Conservation (phyloP, 2,329 filamentous ascomycete species). For the Zasmidium citrigriseum region DNA sequence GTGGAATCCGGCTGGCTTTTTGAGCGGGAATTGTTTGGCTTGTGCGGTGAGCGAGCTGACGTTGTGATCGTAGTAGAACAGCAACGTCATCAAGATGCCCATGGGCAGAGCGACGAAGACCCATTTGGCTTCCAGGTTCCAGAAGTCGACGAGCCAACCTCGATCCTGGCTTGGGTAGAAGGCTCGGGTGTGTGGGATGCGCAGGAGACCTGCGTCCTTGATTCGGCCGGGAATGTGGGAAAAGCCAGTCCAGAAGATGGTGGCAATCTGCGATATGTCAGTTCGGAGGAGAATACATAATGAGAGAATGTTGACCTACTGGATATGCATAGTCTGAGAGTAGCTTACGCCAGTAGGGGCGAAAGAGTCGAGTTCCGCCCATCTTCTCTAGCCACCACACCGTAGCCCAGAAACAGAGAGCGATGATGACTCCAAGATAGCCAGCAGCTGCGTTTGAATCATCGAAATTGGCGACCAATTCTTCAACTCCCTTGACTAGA, state of each 20-base stretch:
- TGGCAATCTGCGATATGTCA: constrained; percentile 40
- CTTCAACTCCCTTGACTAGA: constrained; percentile 58
- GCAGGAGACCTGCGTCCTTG: constrained; percentile 42
- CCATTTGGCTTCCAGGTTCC: constrained; percentile 54
- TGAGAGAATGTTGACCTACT: constrained; percentile 33
- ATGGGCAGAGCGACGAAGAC: constrained; percentile 57
- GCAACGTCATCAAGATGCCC: constrained; percentile 54
- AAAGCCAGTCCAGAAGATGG: constrained; percentile 58
- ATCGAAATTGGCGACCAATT: constrained; percentile 54
- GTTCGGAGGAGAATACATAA: not conserved
- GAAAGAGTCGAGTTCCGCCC: constrained; percentile 48
- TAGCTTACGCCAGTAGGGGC: constrained; percentile 46
- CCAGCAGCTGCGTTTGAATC: constrained; percentile 43
- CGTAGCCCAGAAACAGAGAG: constrained; percentile 54
- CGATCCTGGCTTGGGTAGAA: constrained; percentile 51
- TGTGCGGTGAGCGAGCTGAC: constrained; percentile 59
- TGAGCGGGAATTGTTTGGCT: constrained; percentile 56
- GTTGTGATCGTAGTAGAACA: constrained; percentile 61
- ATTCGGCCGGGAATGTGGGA: constrained; percentile 53
- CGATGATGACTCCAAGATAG: constrained; percentile 53
- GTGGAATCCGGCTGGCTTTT: constrained; percentile 62
- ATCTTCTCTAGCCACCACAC: constrained; percentile 54
- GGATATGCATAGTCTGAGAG: constrained; percentile 57
- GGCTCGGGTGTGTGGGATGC: constrained; percentile 45
- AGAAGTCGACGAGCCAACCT: constrained; percentile 55